Evolutionary conservation across 2,329 filamentous ascomycete species (phyloP).

Genomic region (Penicillium aurantiogriseum): DNA sequence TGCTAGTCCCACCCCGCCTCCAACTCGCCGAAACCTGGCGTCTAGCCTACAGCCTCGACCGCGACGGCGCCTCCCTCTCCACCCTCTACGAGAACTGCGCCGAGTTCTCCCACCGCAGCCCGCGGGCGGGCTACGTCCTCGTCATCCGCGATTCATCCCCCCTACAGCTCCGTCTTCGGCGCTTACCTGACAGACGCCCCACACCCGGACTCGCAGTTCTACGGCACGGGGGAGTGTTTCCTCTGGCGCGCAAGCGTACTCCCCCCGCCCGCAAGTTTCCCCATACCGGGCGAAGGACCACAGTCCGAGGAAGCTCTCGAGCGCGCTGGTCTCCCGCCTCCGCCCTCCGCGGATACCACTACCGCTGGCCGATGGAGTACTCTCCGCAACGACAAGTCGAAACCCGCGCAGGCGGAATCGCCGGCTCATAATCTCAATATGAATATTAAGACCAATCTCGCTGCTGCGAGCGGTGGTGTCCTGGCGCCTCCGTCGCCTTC

Average conservation of each 20-base stretch:
- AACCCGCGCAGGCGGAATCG: constrained; percentile 10
- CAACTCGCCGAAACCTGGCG: constrained; percentile 86
- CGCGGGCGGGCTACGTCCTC: constrained; percentile 81
- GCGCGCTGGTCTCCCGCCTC: constrained; percentile 62
- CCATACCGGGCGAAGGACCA: constrained; percentile 14
- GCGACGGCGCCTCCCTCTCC: constrained; percentile 81
- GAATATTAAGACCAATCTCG: constrained; percentile 27
- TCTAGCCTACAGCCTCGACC: constrained; percentile 83
- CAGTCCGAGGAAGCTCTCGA: constrained; percentile 46
- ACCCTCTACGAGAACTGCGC: constrained; percentile 83
- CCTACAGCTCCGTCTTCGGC: constrained; percentile 65
- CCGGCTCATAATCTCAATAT: constrained; percentile 25
- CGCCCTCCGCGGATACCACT: constrained; percentile 66
- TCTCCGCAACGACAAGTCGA: constrained; percentile 37
- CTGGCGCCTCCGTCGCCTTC: constrained; percentile 27
- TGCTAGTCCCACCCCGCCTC: constrained; percentile 80
- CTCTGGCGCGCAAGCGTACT: constrained; percentile 76
- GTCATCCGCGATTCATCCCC: constrained; percentile 70
- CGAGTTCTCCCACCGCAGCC: constrained; percentile 61
- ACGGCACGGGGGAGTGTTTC: constrained; percentile 94
- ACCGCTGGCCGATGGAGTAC: constrained; percentile 62
- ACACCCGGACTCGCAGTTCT: constrained; percentile 79
- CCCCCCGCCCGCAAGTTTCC: constrained; percentile 35
- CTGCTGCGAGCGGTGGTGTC: constrained; percentile 24
- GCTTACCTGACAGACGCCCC: constrained; percentile 91